Percentiles rank a stretch among this genome's conserved stretches.
These are phyloP conservation scores for Digitaria exilis DNA, from an alignment of 202 grass and related monocot genomes.

Conservation along the genomic window DNA sequence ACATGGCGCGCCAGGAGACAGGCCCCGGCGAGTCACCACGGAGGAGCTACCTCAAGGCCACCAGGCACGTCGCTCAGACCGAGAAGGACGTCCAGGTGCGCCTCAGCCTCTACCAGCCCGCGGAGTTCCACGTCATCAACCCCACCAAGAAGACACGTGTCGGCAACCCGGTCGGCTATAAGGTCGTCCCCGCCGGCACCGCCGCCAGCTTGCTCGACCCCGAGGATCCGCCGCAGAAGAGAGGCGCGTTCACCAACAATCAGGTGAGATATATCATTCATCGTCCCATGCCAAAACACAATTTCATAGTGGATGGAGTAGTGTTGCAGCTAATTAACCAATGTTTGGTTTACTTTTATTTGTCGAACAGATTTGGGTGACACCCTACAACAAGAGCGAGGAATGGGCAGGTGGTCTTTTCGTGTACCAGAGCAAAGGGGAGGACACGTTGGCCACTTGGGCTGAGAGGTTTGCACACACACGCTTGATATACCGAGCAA, in stretches of 20 bases:
- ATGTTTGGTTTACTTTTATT: no score
- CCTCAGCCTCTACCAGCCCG: constrained; percentile 63
- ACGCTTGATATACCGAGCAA: no score
- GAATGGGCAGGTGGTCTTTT: constrained; percentile 90
- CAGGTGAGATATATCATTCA: constrained; percentile 55
- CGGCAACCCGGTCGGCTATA: constrained; percentile 81
- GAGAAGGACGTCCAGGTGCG: constrained; percentile 69
- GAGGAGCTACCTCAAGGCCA: constrained; percentile 80
- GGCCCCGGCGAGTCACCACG: constrained; percentile 54
- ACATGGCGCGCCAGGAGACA: constrained; percentile 60
- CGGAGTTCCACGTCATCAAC: constrained; percentile 77
- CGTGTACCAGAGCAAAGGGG: constrained; percentile 93
- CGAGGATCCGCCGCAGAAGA: constrained; percentile 71
- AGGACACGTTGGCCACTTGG: constrained; percentile 80
- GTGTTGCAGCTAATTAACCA: no score
- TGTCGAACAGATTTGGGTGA: constrained; percentile 80
- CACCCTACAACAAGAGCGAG: constrained; percentile 88
- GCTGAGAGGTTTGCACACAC: constrained; percentile 66
- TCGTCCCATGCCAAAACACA: no score
- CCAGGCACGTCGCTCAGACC: constrained; percentile 46
- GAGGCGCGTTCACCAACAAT: constrained; percentile 90
- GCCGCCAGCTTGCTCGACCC: constrained; percentile 71
- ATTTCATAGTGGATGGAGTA: no score
- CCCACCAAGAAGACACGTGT: constrained; percentile 62
- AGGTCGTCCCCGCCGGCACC: constrained; percentile 71